Evolutionary conservation across 2,329 filamentous ascomycete species (phyloP).

Genomic region (Aspergillus udagawae): DNA sequence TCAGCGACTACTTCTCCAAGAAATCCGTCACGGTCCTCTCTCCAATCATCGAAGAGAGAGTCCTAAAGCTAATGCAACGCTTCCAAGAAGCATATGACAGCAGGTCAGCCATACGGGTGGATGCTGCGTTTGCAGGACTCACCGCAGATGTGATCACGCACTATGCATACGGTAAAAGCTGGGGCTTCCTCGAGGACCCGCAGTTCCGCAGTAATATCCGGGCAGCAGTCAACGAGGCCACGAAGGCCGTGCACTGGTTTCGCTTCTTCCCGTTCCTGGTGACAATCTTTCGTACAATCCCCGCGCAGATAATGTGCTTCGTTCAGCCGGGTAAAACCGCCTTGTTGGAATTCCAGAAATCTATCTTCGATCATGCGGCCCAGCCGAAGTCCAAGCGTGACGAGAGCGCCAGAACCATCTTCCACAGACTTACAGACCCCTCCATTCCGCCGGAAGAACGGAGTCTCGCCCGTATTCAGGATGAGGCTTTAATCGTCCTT

Average conservation of each 20-base stretch:
- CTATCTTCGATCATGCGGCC: neutral
- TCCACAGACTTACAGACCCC: slow-evolving; percentile 31
- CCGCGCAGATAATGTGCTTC: slow-evolving; percentile 7
- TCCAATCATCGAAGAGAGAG: slow-evolving; percentile 29
- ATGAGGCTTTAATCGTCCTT: slow-evolving; percentile 30
- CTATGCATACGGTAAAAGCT: slow-evolving; percentile 36
- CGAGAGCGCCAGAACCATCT: slow-evolving; percentile 14
- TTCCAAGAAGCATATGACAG: slow-evolving; percentile 10
- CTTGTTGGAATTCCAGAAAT: slow-evolving; percentile 13
- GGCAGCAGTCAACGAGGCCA: slow-evolving; percentile 17
- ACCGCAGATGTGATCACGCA: slow-evolving; percentile 35
- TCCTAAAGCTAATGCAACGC: slow-evolving; percentile 14
- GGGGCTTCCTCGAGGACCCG: slow-evolving; percentile 27
- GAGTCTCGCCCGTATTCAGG: slow-evolving; percentile 25
- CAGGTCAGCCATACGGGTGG: slow-evolving; percentile 10
- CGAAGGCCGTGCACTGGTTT: slow-evolving; percentile 20
- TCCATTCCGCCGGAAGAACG: slow-evolving; percentile 37
- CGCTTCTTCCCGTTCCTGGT: slow-evolving; percentile 16
- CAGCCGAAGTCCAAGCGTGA: slow-evolving; percentile 3
- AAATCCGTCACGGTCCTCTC: slow-evolving; percentile 34
- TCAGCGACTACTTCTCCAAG: slow-evolving; percentile 45
- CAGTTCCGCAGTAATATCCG: slow-evolving; percentile 18
- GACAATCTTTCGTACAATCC: slow-evolving; percentile 6
- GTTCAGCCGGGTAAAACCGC: slow-evolving; percentile 6
- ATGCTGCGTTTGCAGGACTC: slow-evolving; percentile 20